Evolutionary conservation across 495 filamentous ascomycete genomes (phyloP), one percentile per base, ranked within the genome.

Genomic region (Penicillium parvum): DNA sequence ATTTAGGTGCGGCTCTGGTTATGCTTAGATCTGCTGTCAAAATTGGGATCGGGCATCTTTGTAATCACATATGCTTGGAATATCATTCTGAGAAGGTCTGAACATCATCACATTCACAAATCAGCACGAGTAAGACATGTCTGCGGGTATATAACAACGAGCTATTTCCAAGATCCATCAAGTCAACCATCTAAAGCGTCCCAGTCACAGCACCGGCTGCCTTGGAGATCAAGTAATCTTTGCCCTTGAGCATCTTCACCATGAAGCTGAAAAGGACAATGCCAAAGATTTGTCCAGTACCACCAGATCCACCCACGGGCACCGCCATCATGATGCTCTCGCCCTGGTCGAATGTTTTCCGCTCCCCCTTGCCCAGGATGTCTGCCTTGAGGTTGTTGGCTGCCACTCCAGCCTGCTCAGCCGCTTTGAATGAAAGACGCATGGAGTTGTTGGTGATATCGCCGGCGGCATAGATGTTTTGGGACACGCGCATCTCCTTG

Each of bases 241-340:
- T 62, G 27, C 67, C 65, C 63, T 82, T 82, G 43, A 69, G 22
- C 32, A 64, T 64, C 53, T 52, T 59, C 12, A 79, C 62, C 35
- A 80, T 30, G 37, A 61, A 64, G 10, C 66, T 58, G 44, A 64
- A 78, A 2, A 65, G 39, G 34, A 56, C 63, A 47, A 65, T 66
- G 3, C 57, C 57, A 29, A 71, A 73, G 6, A 78, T 37, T 54
- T 78, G 74, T 1, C 76, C 75, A 0, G 73, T 75, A 1, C 73
- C 78, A 16, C 54, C 55, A 22, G 54, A 48, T 37, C 52, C 58
- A 1, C 78, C 78, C 2, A 81, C 19, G 8, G 69, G 72, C 1
- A 73, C 65, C 8, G 60, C 55, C 53, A 69, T 64, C 48, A 61
- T 43, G 8, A 59, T 32, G 16, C 50, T 61, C 0, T 56, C 35